These are phyloP conservation scores for Tubosaeta sp. DNA, from an alignment of 768 basidiomycete species.

Conservation along the genomic window DNA sequence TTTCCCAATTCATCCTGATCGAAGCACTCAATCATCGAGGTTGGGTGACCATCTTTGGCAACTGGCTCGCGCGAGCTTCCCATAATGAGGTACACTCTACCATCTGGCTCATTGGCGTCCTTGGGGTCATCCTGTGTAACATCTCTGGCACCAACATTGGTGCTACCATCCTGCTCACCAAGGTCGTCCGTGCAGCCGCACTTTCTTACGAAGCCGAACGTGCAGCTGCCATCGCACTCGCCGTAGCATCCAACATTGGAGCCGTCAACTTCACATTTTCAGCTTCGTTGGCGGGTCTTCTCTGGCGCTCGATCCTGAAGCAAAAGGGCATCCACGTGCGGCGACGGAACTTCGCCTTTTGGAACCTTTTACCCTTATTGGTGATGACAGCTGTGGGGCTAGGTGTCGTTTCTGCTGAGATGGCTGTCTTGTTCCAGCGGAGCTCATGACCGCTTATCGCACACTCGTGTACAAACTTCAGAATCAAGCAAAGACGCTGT, in stretches of 20 bases:
- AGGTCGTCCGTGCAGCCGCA: constrained; percentile 56
- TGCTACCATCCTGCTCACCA: constrained; percentile 83
- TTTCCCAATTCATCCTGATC: constrained; percentile 92
- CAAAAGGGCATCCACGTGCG: constrained; percentile 67
- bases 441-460: neutral
- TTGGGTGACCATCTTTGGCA: constrained; percentile 83
- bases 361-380: constrained; percentile 66
- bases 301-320: constrained; percentile 72
- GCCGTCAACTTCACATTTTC: constrained; percentile 88
- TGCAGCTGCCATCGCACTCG: constrained; percentile 69
- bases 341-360: constrained; percentile 61
- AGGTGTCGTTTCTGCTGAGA: constrained; percentile 71
- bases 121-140: constrained; percentile 75
- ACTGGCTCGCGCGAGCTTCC: constrained; percentile 54
- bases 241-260: constrained; percentile 85
- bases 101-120: constrained; percentile 64
- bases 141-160: constrained; percentile 89
- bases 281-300: constrained; percentile 81
- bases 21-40: constrained; percentile 76
- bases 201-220: constrained; percentile 34
- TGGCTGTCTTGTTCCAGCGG: constrained; percentile 47
- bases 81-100: constrained; percentile 41
- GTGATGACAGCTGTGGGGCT: constrained; percentile 65
- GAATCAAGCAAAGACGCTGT: neutral
- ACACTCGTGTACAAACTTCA: neutral